Evolutionary conservation across 345 rosid genomes (phyloP), one percentile per base, ranked within the genome.

Genomic region (Combretum micranthum): DNA sequence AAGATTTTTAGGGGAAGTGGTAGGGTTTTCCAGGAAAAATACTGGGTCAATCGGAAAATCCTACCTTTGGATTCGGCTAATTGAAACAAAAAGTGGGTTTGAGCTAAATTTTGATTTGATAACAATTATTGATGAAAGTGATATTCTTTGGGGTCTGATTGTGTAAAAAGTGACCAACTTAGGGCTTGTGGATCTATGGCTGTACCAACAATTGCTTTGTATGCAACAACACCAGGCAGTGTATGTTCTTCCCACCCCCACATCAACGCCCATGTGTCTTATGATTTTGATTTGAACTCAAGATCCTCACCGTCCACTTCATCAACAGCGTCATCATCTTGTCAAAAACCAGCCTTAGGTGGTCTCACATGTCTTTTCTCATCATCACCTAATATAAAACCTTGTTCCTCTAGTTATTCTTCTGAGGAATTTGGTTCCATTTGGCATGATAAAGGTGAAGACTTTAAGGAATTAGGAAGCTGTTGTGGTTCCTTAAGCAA

Each of bases 341-440:
- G 80, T 0, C 85, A 75, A 64, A 88, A 75, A 52, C 81, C 81
- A 0, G 63, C 72, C 12, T 55, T 79, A 4, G 98, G 98, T 12
- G 98, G 96, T 5, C 80, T 92, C 19, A 79, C 96, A 17, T 79
- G 87, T 13, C 75, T 92, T 55, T 86, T 92, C 76, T 82, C 98
- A 13, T 76, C 77, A 25, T 67, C 86, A 4, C 75, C 20, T 66
- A 79, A n/a, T 59, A 79, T 0, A 77, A 64, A 15, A 77, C 68
- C 53, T 81, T 66, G n/a, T 50, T 68, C 2, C 53, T 87, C 4
- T 58, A 77, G 0, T 60, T 72, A 39, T 66, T 75, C 52, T 73
- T 79, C 49, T 8, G 95, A 87, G 10, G 95, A 87, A 0, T 57
- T 78, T 13, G 85, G 83, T 47, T 72, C 76, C 1, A 15, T 64